Evolutionary conservation across 2,329 filamentous ascomycete species (phyloP), one percentile per base, ranked within the genome.

Genomic region (Talaromyces sp.): DNA sequence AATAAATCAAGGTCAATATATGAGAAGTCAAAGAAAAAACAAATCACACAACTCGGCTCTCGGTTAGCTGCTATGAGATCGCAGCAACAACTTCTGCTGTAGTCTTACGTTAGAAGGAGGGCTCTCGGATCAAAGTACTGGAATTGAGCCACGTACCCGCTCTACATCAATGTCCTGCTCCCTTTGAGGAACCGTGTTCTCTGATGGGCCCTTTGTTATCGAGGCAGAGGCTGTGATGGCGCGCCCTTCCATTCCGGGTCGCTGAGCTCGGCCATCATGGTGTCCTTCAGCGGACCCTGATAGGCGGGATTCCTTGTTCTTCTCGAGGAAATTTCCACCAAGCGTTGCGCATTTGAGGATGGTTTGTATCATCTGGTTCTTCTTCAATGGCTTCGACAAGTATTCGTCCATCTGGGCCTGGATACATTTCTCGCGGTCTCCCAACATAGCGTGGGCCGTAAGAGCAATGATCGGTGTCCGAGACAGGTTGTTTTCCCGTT

Each of bases 341-440:
- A 97, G 86, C 4, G 94, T 97, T 12, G 92, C 93, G 72, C 93
- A 97, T 75, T 97, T 96, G 65, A 97, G 84, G 62, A 99, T 97
- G 0, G 92, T 97, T 78, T 97, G 93, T 70, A 97, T 97, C 70
- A 97, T 88, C 74, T 96, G 91, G 73, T 96, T 97, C 72, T 96
- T 93, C 75, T 97, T 95, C 63, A 97, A 81, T 27, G 93, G 93
- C 74, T 99, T 99, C 19, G 93, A 96, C 48, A 99, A 81, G 72
- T 99, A 99, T 75, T 99, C 94, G 74, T 99, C 94, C 94, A 99
- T 99, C 79, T 97, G 92, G 10, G 93, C 94, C 73, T 96, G 91
- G 63, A 99, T 95, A 75, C 94, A 99, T 80, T 96, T 96, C 74
- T 99, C 94, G 55, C 94, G 86, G 71, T 99, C 94, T 65, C 94